Percentiles rank a stretch among this genome's conserved stretches.
Evolutionary conservation across 495 filamentous ascomycete genomes (phyloP).

Genomic region (Aspergillus diversus): DNA sequence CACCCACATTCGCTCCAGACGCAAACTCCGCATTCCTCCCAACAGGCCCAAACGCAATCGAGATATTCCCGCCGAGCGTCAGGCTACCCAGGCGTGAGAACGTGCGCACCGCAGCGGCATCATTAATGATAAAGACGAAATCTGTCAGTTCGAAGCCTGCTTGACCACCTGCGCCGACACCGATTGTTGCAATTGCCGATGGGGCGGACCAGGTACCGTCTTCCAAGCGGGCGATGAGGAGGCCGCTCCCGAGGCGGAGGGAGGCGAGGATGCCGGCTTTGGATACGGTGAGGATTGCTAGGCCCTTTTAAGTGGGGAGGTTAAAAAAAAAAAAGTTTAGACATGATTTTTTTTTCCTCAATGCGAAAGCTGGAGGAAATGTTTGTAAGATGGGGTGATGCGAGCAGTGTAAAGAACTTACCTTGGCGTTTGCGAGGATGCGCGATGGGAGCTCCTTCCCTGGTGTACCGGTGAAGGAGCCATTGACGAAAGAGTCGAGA

Average conservation of each 20-base stretch:
- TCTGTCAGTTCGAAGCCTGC: slow-evolving; percentile 94
- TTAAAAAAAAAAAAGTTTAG: background rate
- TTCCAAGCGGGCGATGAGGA: slow-evolving; percentile 85
- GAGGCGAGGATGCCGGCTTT: slow-evolving; percentile 91
- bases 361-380: too few species aligned
- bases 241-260: slow-evolving; percentile 82
- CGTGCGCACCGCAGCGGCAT: slow-evolving; percentile 79
- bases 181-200: slow-evolving; percentile 80
- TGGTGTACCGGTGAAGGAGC: slow-evolving; percentile 81
- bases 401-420: slow-evolving; percentile 35
- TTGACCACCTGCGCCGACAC: slow-evolving; percentile 87
- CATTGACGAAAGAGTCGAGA: slow-evolving; percentile 85
- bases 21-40: slow-evolving; percentile 92
- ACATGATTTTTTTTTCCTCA: background rate
- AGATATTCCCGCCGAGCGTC: slow-evolving; percentile 89
- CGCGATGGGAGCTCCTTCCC: slow-evolving; percentile 88
- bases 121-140: slow-evolving; percentile 96
- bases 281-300: slow-evolving; percentile 87
- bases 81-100: slow-evolving; percentile 85
- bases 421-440: slow-evolving; percentile 82
- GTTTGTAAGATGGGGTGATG: background rate
- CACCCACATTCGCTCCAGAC: slow-evolving; percentile 77
- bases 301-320: slow-evolving; percentile 58
- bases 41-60: slow-evolving; percentile 85
- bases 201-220: slow-evolving; percentile 91